phyloP scores from a whole-genome alignment of 1,139 yeast species.

The Geotrichum bryndzae region DNA sequence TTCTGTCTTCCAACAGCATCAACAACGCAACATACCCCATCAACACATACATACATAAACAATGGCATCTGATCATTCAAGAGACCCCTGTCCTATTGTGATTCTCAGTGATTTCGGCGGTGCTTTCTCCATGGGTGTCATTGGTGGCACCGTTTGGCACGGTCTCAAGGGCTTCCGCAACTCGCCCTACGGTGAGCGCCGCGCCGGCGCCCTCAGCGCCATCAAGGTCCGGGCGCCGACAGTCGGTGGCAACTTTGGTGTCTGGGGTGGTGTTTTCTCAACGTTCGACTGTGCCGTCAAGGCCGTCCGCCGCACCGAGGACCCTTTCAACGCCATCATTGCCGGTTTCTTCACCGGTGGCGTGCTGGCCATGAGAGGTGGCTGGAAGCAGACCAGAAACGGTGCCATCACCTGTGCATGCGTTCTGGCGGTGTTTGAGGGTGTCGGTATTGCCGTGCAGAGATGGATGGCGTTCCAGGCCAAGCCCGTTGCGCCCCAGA shows the following conservation, averaged over 20 bases:
- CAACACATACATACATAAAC: not conserved
- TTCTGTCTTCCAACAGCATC: not conserved
- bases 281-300: conserved; percentile 94
- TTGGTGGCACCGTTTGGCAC: conserved; percentile 98
- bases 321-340: conserved; percentile 95
- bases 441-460: conserved; percentile 95
- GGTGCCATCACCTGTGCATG: conserved; percentile 98
- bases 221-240: conserved; percentile 96
- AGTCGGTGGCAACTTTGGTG: conserved; percentile 98
- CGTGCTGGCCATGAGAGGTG: conserved; percentile 95
- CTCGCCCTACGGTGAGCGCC: conserved; percentile 90
- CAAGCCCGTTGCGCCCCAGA: conserved; percentile 52
- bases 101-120: conserved; percentile 97
- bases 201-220: conserved; percentile 82
- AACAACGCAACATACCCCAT: not conserved
- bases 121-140: conserved; percentile 96
- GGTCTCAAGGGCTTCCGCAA: conserved; percentile 98
- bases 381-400: conserved; percentile 94
- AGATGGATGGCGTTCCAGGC: conserved; percentile 81
- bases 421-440: conserved; percentile 92
- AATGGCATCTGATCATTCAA: conserved; percentile 77
- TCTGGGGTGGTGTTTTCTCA: conserved; percentile 98
- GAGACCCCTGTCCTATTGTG: conserved; percentile 99
- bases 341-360: conserved; percentile 99
- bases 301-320: conserved; percentile 94